Conservation (phyloP, 2,329 filamentous ascomycete species). For the Sarocladium brachiariae region DNA sequence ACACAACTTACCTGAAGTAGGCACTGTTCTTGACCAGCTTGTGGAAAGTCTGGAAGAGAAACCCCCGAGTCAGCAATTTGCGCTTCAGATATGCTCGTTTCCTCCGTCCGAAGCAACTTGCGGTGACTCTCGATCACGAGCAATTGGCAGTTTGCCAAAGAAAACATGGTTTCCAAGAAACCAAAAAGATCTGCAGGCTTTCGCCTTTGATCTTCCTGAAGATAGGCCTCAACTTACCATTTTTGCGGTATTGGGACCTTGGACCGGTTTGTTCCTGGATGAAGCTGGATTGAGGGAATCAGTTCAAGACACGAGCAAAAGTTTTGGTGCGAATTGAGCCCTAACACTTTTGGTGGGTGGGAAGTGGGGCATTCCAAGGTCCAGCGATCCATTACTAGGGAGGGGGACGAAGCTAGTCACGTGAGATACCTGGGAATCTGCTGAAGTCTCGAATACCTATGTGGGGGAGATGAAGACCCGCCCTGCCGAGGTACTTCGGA, state of each 20-base stretch:
- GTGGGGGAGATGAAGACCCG: background rate
- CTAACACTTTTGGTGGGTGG: conserved; percentile 22
- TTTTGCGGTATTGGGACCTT: conserved; percentile 48
- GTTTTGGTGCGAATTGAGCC: conserved; percentile 36
- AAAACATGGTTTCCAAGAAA: conserved; percentile 19
- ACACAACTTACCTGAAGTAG: conserved; percentile 92
- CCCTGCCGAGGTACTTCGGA: conserved; percentile 9
- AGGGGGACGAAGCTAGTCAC: conserved; percentile 30
- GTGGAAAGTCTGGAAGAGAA: conserved; percentile 68
- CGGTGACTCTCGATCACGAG: conserved; percentile 62
- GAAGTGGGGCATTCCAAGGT: conserved; percentile 8
- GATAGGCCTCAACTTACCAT: conserved; percentile 57
- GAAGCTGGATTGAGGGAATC: conserved; percentile 13
- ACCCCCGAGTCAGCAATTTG: conserved; percentile 98
- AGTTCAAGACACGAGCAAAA: conserved; percentile 12
- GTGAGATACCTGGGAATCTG: background rate
- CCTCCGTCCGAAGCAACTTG: conserved; percentile 95
- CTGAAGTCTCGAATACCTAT: background rate
- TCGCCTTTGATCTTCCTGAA: conserved; percentile 13
- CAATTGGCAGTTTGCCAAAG: conserved; percentile 39
- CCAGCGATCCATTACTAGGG: conserved; percentile 19
- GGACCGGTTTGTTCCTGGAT: conserved; percentile 26
- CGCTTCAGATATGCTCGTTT: conserved; percentile 75
- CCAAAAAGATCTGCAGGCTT: conserved; percentile 1
- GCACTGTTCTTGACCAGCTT: conserved; percentile 96